Base-by-base conservation (phyloP, 1,284 basidiomycete genomes). In the Cryptococcus deneoformans region DNA sequence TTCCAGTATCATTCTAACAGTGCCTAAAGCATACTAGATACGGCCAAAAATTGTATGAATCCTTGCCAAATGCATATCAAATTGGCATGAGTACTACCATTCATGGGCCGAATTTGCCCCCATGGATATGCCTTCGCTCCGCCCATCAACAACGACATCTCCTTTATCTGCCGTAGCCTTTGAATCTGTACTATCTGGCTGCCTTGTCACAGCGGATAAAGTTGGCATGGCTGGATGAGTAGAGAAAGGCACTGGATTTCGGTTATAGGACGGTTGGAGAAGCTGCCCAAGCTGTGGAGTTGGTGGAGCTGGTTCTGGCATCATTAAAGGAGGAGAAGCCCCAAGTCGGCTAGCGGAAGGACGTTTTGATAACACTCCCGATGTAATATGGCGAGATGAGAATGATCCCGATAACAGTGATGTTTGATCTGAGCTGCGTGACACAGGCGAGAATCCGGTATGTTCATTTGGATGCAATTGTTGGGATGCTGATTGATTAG, bases 391-490 rank as follows among this genome's bases (percentile, higher is more conserved):
- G 38, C 10, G 50, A 16, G 37, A 42, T n/a, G 50, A 9, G 16
- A 20, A 48, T 24, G 9, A 29, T 10, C 7, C 20, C 20, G 12
- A 34, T 39, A 14, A 16, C 9, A 49, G 5, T 6, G 20, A 29
- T 4, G 47, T 36, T 49, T 49, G 47, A 16, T 54, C 54, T 20
- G 59, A 58, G 10, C 52, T 24, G n/a, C 59, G 53, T n/a, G 56
- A 61, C 59, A 61, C 57, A 12, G 59, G 59, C 39, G 58, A 46
- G 20, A 52, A 57, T 29, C 52, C 53, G 5, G 59, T 48, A 16
- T 55, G 48, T 37, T 57, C 59, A 11, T 47, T 11, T 35, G 24
- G 3, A 7, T 40, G 40, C 11, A 6, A 34, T 16, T 47, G 46
- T 34, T 20, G 48, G 2, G 48, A 24, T 48, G 37, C 34, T 14